Evolutionary conservation across 148 eudicot genomes (phyloP), one percentile per base, ranked within the genome.

Genomic region (Fagopyrum esculentum): DNA sequence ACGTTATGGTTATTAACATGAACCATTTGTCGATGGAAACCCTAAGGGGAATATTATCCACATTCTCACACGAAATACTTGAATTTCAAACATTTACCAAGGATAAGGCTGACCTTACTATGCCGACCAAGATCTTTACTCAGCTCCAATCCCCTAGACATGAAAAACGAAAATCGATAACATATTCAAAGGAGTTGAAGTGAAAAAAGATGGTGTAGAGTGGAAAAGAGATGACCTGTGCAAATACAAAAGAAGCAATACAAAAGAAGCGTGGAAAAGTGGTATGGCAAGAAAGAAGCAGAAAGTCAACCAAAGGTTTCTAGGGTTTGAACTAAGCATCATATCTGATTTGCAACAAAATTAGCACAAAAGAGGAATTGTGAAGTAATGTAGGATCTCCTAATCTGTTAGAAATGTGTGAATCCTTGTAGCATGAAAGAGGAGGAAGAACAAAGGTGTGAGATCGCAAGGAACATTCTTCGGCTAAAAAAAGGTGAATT

Each of bases 121-220:
- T 89, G 90, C 10, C 96, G 88, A 43, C 96, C 96, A 72, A 91
- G 87, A 87, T 89, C 88, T 76, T 74, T 81, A 29, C 16, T 85
- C 85, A 22, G 29, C 80, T 46, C 80, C 84, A 78, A 35, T 29
- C 73, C 84, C 89, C 90, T 88, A 51, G 55, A 82, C 6, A 45
- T 9, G 47, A 49, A 49, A 4, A 3, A 9, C 54, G 2, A 72
- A 72, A 1, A 26, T 71, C 6, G 4, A 35, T 30, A 64, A 11
- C 69, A 12, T 30, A 64, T 64, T 64, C 45, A 35, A 13, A 64
- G 45, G 35, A 22, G 9, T 35, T 11, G 69, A 30, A 13, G n/a
- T 63, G n/a, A 6, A 7, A 63, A 9, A 63, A 55, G 60, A 55
- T 16, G 1, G 17, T 55, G 19, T 55, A 55, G 17, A 55, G 17